Evolutionary conservation across 768 basidiomycete genomes (phyloP), one percentile per base, ranked within the genome.

Genomic region (Russula earlei): DNA sequence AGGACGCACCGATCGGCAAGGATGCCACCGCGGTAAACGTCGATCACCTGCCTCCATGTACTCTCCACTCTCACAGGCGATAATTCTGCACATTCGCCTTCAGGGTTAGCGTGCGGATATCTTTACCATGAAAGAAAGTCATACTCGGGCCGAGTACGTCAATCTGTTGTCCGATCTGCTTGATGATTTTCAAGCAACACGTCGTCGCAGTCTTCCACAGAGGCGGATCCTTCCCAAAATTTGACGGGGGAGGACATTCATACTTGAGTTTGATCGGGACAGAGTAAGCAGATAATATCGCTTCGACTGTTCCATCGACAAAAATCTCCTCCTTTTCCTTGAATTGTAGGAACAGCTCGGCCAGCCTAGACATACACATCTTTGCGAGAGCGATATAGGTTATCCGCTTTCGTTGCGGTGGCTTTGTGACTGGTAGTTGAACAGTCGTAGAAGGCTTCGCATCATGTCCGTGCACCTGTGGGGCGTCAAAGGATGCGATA

Each of bases 151-250:
- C 79, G 20, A 86, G 67, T 4, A 60, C 60, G 56, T 79, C 70
- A 49, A 91, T 71, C 54, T 77, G 78, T 24, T 67, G 59, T 1
- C 78, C 74, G 61, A 81, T 82, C 56, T 85, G 84, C 54, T 81
- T 86, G 42, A 90, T 84, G 31, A 90, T 77, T 14, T 75, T 74
- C 64, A 93, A 72, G 69, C 91, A 91, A 64, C 76, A 83, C 14
- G 75, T 79, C 2, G 87, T 91, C n/a, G 92, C 94, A 0, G 91
- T 93, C 71, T 93, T 94, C 95, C 95, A 98, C 3, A 99, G 71
- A 0, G 94, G 92, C 20, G 69, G 71, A 64, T 94, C 95, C 52
- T 89, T 85, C 2, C 90, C 91, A 65, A 82, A 91, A 66, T 85
- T 92, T 38, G 87, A 91, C 0, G 95, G 80, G 0, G 87, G 72